phyloP scores from a whole-genome alignment of 495 filamentous ascomycete genomes.

The Opeltia flavorubescens region DNA sequence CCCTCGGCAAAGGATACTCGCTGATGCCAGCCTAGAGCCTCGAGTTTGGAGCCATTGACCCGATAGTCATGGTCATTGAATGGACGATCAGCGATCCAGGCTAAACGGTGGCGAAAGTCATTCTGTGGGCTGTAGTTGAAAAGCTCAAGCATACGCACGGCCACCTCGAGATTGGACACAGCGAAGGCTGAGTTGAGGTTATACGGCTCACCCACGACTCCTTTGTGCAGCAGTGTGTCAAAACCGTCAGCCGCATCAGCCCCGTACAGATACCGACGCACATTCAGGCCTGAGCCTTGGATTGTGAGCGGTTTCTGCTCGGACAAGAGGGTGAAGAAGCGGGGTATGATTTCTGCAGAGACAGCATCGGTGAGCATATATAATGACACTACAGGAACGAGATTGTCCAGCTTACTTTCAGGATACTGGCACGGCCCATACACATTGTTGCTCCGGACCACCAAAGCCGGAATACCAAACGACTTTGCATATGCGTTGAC shows the following conservation, averaged over 20 bases:
- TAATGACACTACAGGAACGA: neutral
- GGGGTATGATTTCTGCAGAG: constrained; percentile 59
- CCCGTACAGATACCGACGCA: constrained; percentile 53
- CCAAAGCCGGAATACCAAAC: constrained; percentile 56
- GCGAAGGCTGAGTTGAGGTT: constrained; percentile 57
- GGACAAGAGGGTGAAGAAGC: constrained; percentile 50
- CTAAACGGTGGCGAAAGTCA: too few species aligned
- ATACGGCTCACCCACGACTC: constrained; percentile 50
- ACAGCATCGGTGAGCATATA: constrained; percentile 13
- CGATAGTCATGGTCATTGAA: too few species aligned
- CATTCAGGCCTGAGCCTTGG: constrained; percentile 55
- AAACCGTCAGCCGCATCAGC: constrained; percentile 65
- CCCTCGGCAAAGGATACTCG: too few species aligned
- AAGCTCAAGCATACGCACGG: too few species aligned
- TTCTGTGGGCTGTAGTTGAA: too few species aligned
- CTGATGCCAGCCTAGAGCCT: too few species aligned
- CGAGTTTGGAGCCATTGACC: too few species aligned
- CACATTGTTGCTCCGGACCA: constrained; percentile 66
- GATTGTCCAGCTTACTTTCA: constrained; percentile 42
- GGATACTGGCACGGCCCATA: constrained; percentile 67
- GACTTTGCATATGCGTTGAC: constrained; percentile 60
- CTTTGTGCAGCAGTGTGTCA: constrained; percentile 62
- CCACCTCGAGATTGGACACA: constrained; percentile 47
- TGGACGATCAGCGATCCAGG: too few species aligned
- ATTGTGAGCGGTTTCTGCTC: constrained; percentile 43